Evolutionary conservation across 371 early-diverging fungal species (phyloP).

Genomic region (Apophysomyces variabilis): DNA sequence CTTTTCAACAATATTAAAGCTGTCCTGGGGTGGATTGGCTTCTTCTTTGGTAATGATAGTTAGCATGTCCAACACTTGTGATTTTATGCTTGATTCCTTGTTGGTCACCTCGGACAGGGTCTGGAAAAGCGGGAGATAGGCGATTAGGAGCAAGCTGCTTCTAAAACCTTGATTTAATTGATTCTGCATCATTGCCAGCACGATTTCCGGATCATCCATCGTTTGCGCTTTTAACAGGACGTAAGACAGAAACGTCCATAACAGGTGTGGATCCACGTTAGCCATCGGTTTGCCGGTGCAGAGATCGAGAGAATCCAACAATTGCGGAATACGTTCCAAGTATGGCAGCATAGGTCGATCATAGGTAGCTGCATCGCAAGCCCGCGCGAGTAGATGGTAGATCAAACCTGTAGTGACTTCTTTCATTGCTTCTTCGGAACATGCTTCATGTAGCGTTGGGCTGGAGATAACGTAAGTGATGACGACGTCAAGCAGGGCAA

Average conservation of each 20-base stretch:
- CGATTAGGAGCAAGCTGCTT: constrained; percentile 33
- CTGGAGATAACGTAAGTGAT: constrained; percentile 9
- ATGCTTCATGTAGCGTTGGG: neutral
- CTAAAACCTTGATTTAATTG: neutral
- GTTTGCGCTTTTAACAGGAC: constrained; percentile 53
- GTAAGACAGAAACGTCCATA: constrained; percentile 51
- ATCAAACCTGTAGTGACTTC: constrained; percentile 20
- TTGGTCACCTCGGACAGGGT: constrained; percentile 45
- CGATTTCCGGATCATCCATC: constrained; percentile 46
- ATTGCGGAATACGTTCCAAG: constrained; percentile 21
- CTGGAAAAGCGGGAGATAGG: constrained; percentile 61
- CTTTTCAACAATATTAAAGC: neutral
- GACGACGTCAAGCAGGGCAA: neutral
- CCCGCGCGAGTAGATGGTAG: constrained; percentile 26
- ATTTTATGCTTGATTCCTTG: constrained; percentile 8
- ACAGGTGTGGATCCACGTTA: constrained; percentile 14
- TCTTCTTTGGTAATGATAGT: constrained; percentile 13
- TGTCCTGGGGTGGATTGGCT: neutral
- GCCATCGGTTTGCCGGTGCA: constrained; percentile 14
- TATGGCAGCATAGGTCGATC: constrained; percentile 22
- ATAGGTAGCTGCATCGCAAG: constrained; percentile 26
- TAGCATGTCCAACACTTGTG: constrained; percentile 24
- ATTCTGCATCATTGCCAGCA: constrained; percentile 39
- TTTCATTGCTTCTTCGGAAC: constrained; percentile 14
- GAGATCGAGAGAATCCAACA: constrained; percentile 15